Evolutionary conservation across 257 asterid genomes (phyloP), one percentile per base, ranked within the genome.

Genomic region (Sherardia arvensis): DNA sequence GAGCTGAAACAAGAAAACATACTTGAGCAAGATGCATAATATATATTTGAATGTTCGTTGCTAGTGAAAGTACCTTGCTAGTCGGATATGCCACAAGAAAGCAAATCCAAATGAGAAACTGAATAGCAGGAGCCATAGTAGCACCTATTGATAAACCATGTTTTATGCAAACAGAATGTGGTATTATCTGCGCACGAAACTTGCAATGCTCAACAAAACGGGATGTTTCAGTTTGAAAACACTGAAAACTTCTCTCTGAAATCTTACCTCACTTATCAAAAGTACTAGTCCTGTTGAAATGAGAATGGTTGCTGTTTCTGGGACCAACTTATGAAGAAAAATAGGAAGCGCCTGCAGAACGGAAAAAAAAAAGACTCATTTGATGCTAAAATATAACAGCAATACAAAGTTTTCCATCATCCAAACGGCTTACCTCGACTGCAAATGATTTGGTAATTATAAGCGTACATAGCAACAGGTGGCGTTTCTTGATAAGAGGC

Each of bases 331-430:
- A 32, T 85, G 86, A 0, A 91, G 87, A 62, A 91, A 87, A 66
- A 91, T 81, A 57, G 97, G 97, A 69, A 91, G 96, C 70, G 96
- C 86, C 97, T 85, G 90, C 29, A 70, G 68, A 26, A 56, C 21
- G n/a, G 59, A 75, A 32, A 38, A 34, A 4, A 26, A n/a, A 38
- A 12, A 27, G 3, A 12, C 18, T 56, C 14, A 28, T 28, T 15
- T 30, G 23, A 22, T 23, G 43, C 55, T 25, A 9, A 17, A 17
- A 32, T 7, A 18, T 18, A n/a, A 18, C 12, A 23, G 23, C 45
- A 63, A 17, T n/a, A 20, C 53, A 54, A 15, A 27, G 26, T 28
- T 49, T 0, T 28, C 27, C 22, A 22, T 64, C 26, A 11, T 7
- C 3, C n/a, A 18, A 18, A 49, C 20, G 56, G 26, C 40, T 25